Base-by-base conservation (phyloP, 805 yeast species). In the Wickerhamomyces sydowiorum region DNA sequence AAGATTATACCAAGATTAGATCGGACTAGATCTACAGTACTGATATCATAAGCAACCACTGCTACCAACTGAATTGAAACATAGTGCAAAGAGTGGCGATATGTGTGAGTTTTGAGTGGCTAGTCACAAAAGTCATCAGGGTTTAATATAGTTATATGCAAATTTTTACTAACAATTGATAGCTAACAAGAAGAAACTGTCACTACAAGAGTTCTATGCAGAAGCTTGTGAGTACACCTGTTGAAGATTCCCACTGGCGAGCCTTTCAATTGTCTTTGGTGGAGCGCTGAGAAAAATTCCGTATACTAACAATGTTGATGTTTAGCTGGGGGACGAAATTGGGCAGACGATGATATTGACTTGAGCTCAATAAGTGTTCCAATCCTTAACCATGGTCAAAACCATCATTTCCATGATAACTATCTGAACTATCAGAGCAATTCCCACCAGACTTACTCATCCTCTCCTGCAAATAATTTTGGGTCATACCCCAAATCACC, bases 311-410 rank as follows among this genome's bases (percentile, higher is more conserved):
- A n/a, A n/a, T n/a, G n/a, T n/a, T n/a, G n/a, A n/a, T n/a, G n/a
- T n/a, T n/a, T n/a, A n/a, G n/a, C n/a, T 4, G 79, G 78, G 2
- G 78, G 78, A 14, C 73, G 74, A 22, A 74, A 79, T 7, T 80
- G 87, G 87, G 86, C 85, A 15, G 86, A 80, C 51, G 86, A 76
- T 55, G 85, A 80, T 53, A 76, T 80, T 43, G 87, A 80, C 54
- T 65, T 80, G 61, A 71, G 73, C 33, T 73, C 82, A 29, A 77
- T 80, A 50, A 75, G 76, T 32, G 74, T 76, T 10, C 72, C 76
- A 22, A 57, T 64, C 18, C 40, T 32, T 5, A 19, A 20, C 42
- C 47, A 45, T 42, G 41, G 42, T 36, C 41, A 47, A 42, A 48
- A 46, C 13, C 39, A 40, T 19, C 40, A 45, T 14, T n/a, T n/a